phyloP scores from a whole-genome alignment of 179 eudicot species.

The Actinidia arguta region DNA sequence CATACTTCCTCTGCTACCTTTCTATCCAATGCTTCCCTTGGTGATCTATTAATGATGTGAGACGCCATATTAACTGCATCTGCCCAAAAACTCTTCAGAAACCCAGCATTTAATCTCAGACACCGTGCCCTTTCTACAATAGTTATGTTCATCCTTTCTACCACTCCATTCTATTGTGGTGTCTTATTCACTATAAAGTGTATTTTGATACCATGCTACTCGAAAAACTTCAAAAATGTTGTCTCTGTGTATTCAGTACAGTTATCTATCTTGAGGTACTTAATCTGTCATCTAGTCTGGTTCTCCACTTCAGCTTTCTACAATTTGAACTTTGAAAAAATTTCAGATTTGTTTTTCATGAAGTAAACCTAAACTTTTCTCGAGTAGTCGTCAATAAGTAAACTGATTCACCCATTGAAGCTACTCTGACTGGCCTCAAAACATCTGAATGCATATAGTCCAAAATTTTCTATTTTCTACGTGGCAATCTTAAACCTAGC shows the following conservation, averaged over 20 bases:
- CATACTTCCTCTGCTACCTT: neutral
- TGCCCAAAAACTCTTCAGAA: neutral
- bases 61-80: neutral
- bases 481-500: neutral
- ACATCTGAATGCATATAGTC: neutral
- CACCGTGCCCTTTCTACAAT: neutral
- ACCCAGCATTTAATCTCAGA: neutral
- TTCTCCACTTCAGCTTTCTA: neutral
- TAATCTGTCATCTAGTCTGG: too few species aligned
- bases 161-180: neutral
- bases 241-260: too few species aligned
- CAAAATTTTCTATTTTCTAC: neutral
- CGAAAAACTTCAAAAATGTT: neutral
- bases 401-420: neutral
- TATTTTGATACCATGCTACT: neutral
- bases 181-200: neutral
- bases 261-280: too few species aligned
- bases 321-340: neutral
- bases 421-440: neutral
- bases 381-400: neutral
- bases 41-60: neutral
- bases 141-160: neutral
- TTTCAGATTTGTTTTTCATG: neutral
- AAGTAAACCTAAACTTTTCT: neutral
- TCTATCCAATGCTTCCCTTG: neutral